Evolutionary conservation across 768 basidiomycete species (phyloP), one percentile per base, ranked within the genome.

Genomic region (Cantharellus anzutake): DNA sequence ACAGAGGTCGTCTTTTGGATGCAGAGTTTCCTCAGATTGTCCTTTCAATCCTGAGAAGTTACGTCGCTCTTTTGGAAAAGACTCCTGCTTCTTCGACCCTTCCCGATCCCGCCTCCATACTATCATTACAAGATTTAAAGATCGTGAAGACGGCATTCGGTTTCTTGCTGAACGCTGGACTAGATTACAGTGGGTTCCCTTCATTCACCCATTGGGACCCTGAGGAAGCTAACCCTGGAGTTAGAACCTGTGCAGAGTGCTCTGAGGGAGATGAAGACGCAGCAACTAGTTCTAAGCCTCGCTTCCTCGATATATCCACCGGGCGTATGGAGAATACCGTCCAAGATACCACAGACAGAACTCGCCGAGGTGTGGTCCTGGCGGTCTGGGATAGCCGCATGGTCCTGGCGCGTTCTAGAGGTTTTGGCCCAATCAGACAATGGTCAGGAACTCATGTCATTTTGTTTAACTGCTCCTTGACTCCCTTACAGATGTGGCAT

Each of bases 91-190:
- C 37, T 64, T 61, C 60, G 14, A 2, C 67, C 67, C 38, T 70
- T 71, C 38, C 41, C 63, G 7, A 71, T 42, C 64, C 70, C 2
- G 70, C 71, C 3, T 69, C 70, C 1, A 44, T 41, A 50, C 56
- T 56, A 5, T 73, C 80, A 41, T 71, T 78, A 56, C 68, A 77
- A 4, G 80, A 89, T 67, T 75, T 91, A 42, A 82, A 79, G 65
- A 73, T 90, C 61, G 73, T 88, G 62, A 80, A 82, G 66, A 88
- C 85, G 4, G 77, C 84, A 2, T 77, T 91, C 60, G 89, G 88
- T 3, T 81, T 84, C 34, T 74, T 91, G 14, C 70, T 91, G 55
- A 92, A 92, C 66, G 79, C 81, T 7, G 81, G 82, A 63, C 73
- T 91, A 50, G 82, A 81, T 59, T 88, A 80, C 68, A 85, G 89